Evolutionary conservation across 352 stramenopile genomes (phyloP), one percentile per base, ranked within the genome.

Genomic region (Plasmopara viticola): DNA sequence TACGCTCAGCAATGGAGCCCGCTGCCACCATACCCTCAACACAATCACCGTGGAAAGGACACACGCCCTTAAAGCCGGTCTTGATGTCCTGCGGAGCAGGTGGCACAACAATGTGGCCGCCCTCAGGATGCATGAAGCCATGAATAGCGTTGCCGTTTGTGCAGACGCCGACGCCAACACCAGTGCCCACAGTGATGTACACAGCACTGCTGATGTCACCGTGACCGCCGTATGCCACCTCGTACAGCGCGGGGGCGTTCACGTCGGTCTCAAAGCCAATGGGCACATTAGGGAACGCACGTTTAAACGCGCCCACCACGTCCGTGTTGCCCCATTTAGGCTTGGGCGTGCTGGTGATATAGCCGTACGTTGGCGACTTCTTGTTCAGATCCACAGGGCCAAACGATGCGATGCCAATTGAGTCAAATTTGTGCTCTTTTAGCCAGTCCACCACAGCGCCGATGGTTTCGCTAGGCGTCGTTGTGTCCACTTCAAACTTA

Each of bases 241-340:
- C 95, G 49, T 97, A 96, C 20, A 98, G 70, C 10, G 95, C 95
- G 0, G 95, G 95, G 14, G 95, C 96, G 74, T 99, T 99, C 46
- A 99, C 96, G 67, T 99, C 96, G 34, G 96, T 99, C 61, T 99
- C 96, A 64, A 98, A 97, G 48, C 76, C 77, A 6, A 97, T 81
- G 10, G 84, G 75, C 15, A 87, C 64, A 41, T 49, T 67, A 10
- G 78, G 80, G 61, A 90, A 94, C 33, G 70, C 78, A 48, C 79
- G 76, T 61, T 86, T 63, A 52, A 96, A 83, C 47, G 75, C 71
- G 15, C 78, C 70, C 37, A 86, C 76, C 44, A 90, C 74, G 51
- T 86, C 76, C 41, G 83, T 91, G 70, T 94, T 75, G 53, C 59
- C 73, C 95, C 94, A 99, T 60, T 88, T 72, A 20, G 82, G 77